phyloP scores from a whole-genome alignment of 768 basidiomycete genomes.

The Termitomyces titanicus region DNA sequence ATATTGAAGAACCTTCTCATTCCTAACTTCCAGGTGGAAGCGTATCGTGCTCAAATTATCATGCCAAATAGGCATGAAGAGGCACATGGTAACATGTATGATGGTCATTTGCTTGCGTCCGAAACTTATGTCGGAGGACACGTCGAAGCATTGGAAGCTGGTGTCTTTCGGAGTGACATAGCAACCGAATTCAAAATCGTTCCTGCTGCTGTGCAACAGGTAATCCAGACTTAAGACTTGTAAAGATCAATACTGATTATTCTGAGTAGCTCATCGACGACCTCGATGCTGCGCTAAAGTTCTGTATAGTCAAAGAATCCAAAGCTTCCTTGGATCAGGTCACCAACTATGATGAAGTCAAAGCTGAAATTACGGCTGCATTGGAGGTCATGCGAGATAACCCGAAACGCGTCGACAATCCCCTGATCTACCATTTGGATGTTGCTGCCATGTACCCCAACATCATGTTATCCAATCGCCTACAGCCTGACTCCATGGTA shows the following conservation, averaged over 20 bases:
- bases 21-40: constrained; percentile 73
- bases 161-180: constrained; percentile 97
- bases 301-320: constrained; percentile 85
- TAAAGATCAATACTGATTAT: constrained; percentile 3
- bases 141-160: constrained; percentile 97
- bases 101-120: constrained; percentile 94
- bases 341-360: constrained; percentile 95
- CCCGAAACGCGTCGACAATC: constrained; percentile 84
- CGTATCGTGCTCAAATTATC: constrained; percentile 85
- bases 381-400: constrained; percentile 91
- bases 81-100: constrained; percentile 84
- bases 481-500: constrained; percentile 97
- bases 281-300: constrained; percentile 86
- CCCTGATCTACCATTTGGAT: constrained; percentile 97
- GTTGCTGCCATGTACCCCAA: constrained; percentile 99
- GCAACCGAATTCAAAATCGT: constrained; percentile 92
- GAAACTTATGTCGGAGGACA: constrained; percentile 99
- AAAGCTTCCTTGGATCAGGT: constrained; percentile 75
- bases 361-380: constrained; percentile 66
- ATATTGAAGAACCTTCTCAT: background rate
- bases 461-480: constrained; percentile 99
- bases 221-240: constrained; percentile 21
- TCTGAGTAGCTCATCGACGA: constrained; percentile 79
- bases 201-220: constrained; percentile 82
- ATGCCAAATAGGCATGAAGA: constrained; percentile 99